Percentiles rank a stretch among this genome's conserved stretches.
Conservation (phyloP, 2,329 filamentous ascomycete species). For the Ophiostoma tasmaniense region DNA sequence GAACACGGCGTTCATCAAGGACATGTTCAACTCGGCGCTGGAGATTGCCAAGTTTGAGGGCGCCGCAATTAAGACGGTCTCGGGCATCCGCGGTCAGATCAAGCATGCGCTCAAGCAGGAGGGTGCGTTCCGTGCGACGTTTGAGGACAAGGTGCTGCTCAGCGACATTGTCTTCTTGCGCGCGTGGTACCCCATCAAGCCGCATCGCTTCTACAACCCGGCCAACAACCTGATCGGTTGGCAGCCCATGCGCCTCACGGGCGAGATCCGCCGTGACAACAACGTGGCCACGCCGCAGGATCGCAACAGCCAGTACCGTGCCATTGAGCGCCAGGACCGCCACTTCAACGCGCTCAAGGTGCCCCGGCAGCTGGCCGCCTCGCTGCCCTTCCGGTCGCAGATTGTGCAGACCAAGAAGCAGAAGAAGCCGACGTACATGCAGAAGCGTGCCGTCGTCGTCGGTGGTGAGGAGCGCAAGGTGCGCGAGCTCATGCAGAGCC, state of each 20-base stretch:
- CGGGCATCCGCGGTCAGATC: conserved; percentile 91
- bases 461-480: conserved; percentile 83
- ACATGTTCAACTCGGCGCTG: conserved; percentile 90
- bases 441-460: conserved; percentile 90
- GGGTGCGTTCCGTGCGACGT: conserved; percentile 91
- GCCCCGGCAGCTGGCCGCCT: conserved; percentile 69
- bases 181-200: conserved; percentile 94
- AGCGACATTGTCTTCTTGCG: conserved; percentile 93
- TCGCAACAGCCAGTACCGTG: conserved; percentile 78
- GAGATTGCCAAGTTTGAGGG: conserved; percentile 99
- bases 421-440: conserved; percentile 76
- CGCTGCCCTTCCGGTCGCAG: conserved; percentile 87
- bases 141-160: conserved; percentile 97
- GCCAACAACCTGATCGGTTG: conserved; percentile 90
- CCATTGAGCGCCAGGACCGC: conserved; percentile 55
- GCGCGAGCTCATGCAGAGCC: conserved; percentile 82
- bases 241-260: conserved; percentile 89
- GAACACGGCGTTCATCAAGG: conserved; percentile 96
- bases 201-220: conserved; percentile 93
- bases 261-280: conserved; percentile 74
- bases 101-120: conserved; percentile 94
- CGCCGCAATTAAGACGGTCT: conserved; percentile 90
- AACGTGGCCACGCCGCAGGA: conserved; percentile 67
- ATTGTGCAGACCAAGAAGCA: conserved; percentile 74
- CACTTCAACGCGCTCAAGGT: conserved; percentile 74